These are phyloP conservation scores for Tricladium varicosporioides DNA, from an alignment of 2,329 filamentous ascomycete species.

Conservation along the genomic window DNA sequence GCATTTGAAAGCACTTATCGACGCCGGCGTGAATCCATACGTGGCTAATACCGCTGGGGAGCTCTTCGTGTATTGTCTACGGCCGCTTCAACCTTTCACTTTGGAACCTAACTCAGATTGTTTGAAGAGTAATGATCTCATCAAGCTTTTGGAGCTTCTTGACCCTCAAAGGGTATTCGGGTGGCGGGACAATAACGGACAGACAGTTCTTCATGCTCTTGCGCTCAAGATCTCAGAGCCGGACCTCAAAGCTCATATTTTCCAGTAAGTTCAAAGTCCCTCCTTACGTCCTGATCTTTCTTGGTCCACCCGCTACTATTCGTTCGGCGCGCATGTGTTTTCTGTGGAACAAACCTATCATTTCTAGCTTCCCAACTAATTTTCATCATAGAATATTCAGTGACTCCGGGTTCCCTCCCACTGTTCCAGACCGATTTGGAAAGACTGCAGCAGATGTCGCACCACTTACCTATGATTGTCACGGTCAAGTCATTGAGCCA, in stretches of 20 bases:
- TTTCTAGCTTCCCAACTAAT: too few species aligned
- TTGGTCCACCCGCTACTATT: neutral
- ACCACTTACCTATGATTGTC: slow-evolving; percentile 14
- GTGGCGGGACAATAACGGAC: slow-evolving; percentile 13
- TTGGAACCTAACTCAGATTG: slow-evolving; percentile 15
- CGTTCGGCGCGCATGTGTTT: neutral
- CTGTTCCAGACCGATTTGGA: slow-evolving; percentile 11
- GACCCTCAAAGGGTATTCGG: neutral
- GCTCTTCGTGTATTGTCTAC: slow-evolving; percentile 14
- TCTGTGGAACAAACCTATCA: neutral
- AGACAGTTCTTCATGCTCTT: slow-evolving; percentile 13
- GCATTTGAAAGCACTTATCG: slow-evolving; percentile 11
- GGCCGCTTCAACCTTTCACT: slow-evolving; percentile 10
- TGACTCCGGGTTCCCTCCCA: slow-evolving; percentile 6
- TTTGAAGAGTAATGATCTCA: slow-evolving; percentile 9
- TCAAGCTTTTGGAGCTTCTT: slow-evolving; percentile 9
- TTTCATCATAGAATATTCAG: slow-evolving; percentile 3
- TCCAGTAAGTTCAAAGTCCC: slow-evolving; percentile 8
- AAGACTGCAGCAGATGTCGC: slow-evolving; percentile 8
- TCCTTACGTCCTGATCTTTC: neutral
- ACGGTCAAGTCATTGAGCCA: slow-evolving; percentile 14
- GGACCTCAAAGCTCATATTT: slow-evolving; percentile 11
- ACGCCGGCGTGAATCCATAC: slow-evolving; percentile 11
- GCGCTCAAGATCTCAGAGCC: slow-evolving; percentile 12
- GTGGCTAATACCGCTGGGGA: slow-evolving; percentile 13